Conservation (phyloP, 164 flowering plant species). For the Buxus sempervirens region DNA sequence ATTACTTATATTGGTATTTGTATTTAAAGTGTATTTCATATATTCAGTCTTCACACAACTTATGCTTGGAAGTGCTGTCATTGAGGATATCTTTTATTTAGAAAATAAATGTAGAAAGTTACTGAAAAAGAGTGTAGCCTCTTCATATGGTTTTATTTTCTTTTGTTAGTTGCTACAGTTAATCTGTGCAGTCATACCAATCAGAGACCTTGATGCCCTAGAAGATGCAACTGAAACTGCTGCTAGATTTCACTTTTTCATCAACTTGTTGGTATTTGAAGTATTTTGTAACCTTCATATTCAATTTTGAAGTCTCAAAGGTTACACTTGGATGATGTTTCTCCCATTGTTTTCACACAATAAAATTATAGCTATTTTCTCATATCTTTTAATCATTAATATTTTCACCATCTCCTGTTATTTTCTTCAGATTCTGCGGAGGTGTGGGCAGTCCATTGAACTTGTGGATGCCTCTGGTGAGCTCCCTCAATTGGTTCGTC, state of each 20-base stretch:
- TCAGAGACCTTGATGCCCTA: not conserved
- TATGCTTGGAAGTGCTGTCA: too few species aligned
- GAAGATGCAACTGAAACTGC: not conserved
- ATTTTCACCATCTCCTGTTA: conserved; percentile 4
- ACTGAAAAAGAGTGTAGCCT: too few species aligned
- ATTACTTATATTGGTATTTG: too few species aligned
- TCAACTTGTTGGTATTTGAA: not conserved
- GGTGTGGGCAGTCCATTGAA: conserved; percentile 78
- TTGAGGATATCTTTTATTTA: too few species aligned
- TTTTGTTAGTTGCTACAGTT: not conserved
- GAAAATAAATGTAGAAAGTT: too few species aligned
- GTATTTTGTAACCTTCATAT: not conserved
- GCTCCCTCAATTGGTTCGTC: conserved; percentile 79
- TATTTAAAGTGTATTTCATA: too few species aligned
- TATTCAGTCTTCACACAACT: too few species aligned
- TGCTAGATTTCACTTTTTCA: not conserved
- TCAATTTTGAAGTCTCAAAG: not conserved
- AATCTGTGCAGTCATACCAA: not conserved
- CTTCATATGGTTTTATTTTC: not conserved
- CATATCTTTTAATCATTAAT: conserved; percentile 1
- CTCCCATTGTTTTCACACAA: not conserved
- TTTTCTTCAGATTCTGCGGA: conserved; percentile 65
- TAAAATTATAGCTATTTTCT: not conserved
- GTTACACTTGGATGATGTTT: not conserved
- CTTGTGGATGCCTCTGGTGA: conserved; percentile 84